Base-by-base conservation (phyloP, 1,284 basidiomycete species). In the Moesziomyces globuligerus region DNA sequence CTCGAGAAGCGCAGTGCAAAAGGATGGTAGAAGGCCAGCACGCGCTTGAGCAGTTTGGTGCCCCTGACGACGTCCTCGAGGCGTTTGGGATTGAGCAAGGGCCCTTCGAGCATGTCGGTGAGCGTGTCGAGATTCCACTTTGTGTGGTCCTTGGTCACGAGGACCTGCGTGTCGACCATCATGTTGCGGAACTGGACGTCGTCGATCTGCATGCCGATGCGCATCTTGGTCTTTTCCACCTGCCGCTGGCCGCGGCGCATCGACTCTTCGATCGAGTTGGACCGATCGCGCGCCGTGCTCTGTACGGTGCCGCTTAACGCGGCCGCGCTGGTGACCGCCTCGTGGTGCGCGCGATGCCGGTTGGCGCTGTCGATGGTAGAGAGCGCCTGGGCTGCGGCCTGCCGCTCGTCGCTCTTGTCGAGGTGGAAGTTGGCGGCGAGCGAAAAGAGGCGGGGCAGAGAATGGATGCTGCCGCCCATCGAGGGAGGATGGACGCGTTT, bases 51-150 rank as follows among this genome's bases (percentile, higher is more conserved):
- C 72, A 96, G 94, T 77, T 93, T 90, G 17, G 91, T 90, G 11
- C 90, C 92, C 79, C 90, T 91, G 80, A 95, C 91, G 1, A 92
- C 93, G 83, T 99, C 96, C 76, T 99, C 96, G 79, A 98, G 87
- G n/a, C 96, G 86, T 77, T 92, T 92, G 0, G 93, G 89, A 76
- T 94, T 95, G 44, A 94, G 86, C 46, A 98, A 84, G 0, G 94
- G 93, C 0, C 96, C 95, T 74, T 98, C 93, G 20, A 98, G 87
- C 15, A 98, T 86, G 45, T 96, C 94, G 75, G 91, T 88, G 52
- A 98, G 85, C 20, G 89, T 87, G 4, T 96, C 93, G 77, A 91
- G 91, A 75, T 91, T 93, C 96, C 96, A 99, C 76, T 91, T 94
- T 4, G 87, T 88, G 74, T 93, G 89, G 73, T 98, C 95, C 79